phyloP scores from a whole-genome alignment of 306 rosid species.

The Glycyrrhiza uralensis region DNA sequence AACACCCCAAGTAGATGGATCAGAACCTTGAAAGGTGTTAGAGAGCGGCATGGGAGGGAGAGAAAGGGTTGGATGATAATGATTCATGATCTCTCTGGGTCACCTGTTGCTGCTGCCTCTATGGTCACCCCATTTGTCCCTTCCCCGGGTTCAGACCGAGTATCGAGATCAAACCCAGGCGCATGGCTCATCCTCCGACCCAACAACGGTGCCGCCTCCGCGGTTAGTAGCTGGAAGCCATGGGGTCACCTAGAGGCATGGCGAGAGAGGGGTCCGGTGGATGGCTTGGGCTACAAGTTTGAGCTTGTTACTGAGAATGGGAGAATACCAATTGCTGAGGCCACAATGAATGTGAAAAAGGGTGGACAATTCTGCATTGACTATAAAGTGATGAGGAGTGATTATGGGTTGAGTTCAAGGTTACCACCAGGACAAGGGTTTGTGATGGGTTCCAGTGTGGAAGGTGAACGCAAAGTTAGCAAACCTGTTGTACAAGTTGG shows the following conservation, averaged over 20 bases:
- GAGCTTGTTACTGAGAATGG: constrained; percentile 63
- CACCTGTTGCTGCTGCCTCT: constrained; percentile 86
- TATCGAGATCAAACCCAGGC: constrained; percentile 84
- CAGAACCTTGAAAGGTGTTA: constrained; percentile 52
- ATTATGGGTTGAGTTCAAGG: constrained; percentile 42
- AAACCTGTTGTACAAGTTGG: constrained; percentile 87
- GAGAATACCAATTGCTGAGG: constrained; percentile 68
- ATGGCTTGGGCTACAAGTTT: constrained; percentile 86
- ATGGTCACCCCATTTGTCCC: constrained; percentile 94
- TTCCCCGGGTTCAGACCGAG: constrained; percentile 75
- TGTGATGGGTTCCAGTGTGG: constrained; percentile 82
- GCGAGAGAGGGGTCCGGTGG: constrained; percentile 77
- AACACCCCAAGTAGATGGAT: constrained; percentile 56
- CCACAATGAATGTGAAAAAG: constrained; percentile 61
- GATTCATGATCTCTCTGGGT: constrained; percentile 85
- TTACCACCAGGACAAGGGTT: constrained; percentile 62
- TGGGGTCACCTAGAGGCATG: constrained; percentile 96
- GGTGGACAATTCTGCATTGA: constrained; percentile 90
- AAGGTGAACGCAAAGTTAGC: constrained; percentile 82
- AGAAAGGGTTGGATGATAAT: constrained; percentile 97
- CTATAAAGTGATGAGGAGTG: constrained; percentile 36
- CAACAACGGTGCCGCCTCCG: constrained; percentile 51
- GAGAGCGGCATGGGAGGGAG: constrained; percentile 62
- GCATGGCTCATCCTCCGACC: constrained; percentile 98
- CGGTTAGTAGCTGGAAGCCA: constrained; percentile 81